Conservation (phyloP, 257 asterid species). For the Solanum virginianum region DNA sequence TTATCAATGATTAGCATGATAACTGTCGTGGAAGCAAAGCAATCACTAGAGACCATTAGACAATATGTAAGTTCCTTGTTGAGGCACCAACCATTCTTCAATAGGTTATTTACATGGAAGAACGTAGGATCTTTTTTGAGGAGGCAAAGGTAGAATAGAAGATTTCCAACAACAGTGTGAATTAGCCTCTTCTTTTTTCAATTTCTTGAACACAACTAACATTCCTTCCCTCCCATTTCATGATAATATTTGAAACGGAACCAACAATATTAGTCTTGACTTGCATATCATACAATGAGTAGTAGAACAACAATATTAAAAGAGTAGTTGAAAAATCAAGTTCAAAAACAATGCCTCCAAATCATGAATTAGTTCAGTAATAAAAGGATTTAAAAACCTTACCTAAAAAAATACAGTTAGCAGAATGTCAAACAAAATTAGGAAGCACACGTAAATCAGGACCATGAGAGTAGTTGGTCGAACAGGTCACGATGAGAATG, state of each 20-base stretch:
- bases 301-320: background rate
- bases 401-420: background rate
- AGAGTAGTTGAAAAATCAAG: background rate
- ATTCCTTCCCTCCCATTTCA: background rate
- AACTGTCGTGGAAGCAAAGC: background rate
- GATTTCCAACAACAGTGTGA: background rate
- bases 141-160: background rate
- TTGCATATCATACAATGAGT: background rate
- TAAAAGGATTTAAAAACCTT: background rate
- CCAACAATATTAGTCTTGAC: background rate
- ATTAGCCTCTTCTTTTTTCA: background rate
- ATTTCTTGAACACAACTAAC: background rate
- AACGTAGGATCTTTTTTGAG: background rate
- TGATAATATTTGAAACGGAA: background rate
- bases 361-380: background rate
- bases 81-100: background rate
- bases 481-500: background rate
- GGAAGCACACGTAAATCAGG: background rate
- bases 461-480: background rate
- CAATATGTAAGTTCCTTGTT: background rate
- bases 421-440: background rate
- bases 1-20: background rate
- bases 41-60: background rate
- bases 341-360: background rate
- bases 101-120: background rate